A percentile compares a stretch with the other conserved stretches of the same genome.
phyloP scores from a whole-genome alignment of 2,329 filamentous ascomycete genomes.

The Microcyclospora tardicrescens region DNA sequence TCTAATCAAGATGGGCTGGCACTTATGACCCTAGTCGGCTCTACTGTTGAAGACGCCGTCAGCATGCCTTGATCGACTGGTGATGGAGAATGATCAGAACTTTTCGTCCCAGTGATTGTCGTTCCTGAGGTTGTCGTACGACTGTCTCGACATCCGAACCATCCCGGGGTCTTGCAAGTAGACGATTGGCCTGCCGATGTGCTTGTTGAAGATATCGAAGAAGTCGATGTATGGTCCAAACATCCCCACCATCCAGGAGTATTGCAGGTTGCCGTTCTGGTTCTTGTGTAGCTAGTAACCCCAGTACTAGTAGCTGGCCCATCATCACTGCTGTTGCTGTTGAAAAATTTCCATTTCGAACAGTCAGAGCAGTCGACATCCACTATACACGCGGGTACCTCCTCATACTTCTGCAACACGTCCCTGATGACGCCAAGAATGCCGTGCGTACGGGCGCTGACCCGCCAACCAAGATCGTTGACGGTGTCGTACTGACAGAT shows the following conservation, averaged over 20 bases:
- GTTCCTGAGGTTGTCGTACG: neutral
- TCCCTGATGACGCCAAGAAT: constrained; percentile 77
- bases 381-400: constrained; percentile 52
- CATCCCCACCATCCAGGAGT: constrained; percentile 86
- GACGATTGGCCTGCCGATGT: neutral
- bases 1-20: too few relatives aligned
- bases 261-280: constrained; percentile 68
- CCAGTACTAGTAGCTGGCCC: constrained; percentile 50
- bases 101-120: too few relatives aligned
- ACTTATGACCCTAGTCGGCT: too few relatives aligned
- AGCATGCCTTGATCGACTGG: too few relatives aligned
- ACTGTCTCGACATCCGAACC: constrained; percentile 4
- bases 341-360: constrained; percentile 81
- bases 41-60: too few relatives aligned
- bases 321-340: constrained; percentile 70
- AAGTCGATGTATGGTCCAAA: constrained; percentile 23
- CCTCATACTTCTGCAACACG: constrained; percentile 68
- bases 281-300: constrained; percentile 41
- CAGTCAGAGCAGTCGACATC: constrained; percentile 58
- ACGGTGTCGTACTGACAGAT: constrained; percentile 88
- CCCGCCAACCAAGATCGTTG: constrained; percentile 75
- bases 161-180: constrained; percentile 1
- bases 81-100: too few relatives aligned
- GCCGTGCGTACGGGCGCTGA: constrained; percentile 77
- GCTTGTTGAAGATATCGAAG: neutral